A percentile compares a stretch with the other conserved stretches of the same genome.
These are phyloP conservation scores for Miscanthus lutarioriparius DNA, from an alignment of 176 grass and related monocot species.

Conservation along the genomic window DNA sequence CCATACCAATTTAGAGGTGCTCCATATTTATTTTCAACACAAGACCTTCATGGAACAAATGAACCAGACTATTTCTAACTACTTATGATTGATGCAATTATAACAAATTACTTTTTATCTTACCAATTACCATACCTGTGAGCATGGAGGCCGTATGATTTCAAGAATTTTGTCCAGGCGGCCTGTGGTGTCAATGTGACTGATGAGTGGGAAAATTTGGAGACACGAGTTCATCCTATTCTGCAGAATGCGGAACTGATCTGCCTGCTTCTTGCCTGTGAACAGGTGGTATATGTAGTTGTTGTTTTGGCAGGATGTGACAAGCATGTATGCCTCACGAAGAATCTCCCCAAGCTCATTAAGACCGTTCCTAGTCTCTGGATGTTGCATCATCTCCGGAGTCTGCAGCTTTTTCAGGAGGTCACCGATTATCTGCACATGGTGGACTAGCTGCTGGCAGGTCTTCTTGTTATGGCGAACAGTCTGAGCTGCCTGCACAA, in stretches of 20 bases:
- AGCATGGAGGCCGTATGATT: neutral
- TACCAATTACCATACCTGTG: conserved; percentile 15
- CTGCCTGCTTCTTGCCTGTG: conserved; percentile 49
- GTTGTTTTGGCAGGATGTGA: conserved; percentile 45
- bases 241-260: conserved; percentile 53
- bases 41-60: neutral
- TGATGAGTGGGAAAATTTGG: conserved; percentile 64
- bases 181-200: conserved; percentile 51
- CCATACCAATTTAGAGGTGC: neutral
- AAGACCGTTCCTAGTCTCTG: conserved; percentile 53
- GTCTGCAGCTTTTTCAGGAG: conserved; percentile 51
- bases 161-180: conserved; percentile 28
- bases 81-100: neutral
- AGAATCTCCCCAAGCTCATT: conserved; percentile 25
- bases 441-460: conserved; percentile 48
- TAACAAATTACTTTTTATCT: neutral
- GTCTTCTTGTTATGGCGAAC: conserved; percentile 59
- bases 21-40: neutral
- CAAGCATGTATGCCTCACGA: conserved; percentile 32
- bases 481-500: conserved; percentile 39
- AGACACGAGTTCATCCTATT: conserved; percentile 54
- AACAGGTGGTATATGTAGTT: conserved; percentile 54
- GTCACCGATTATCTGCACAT: conserved; percentile 46
- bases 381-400: conserved; percentile 54
- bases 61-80: neutral